Evolutionary conservation across 768 basidiomycete genomes (phyloP), one percentile per base, ranked within the genome.

Genomic region (Podaxis sp.): DNA sequence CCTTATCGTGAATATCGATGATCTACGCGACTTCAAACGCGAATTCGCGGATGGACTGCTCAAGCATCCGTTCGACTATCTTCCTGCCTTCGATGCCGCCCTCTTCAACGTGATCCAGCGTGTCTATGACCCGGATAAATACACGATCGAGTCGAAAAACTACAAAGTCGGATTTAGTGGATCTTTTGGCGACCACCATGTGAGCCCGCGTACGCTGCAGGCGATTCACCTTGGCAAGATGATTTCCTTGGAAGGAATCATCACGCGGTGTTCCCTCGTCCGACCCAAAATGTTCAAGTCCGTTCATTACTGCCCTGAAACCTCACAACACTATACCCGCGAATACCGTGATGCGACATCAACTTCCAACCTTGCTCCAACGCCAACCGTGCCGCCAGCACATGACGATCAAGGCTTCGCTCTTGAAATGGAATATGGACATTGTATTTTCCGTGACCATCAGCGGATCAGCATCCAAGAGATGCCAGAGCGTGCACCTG

Each of bases 221-320:
- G 91, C 95, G 33, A 83, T 86, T 64, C 90, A 99, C 74, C 85
- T 99, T 20, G 93, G 95, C 54, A 95, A 90, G 76, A 95, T 99
- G 95, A 93, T 99, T 71, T 95, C 92, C 37, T 75, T 99, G 37
- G 97, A 99, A 78, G 97, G 96, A 41, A 99, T 99, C 72, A 95
- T 99, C 65, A 99, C 96, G 3, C 86, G 97, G 62, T 99, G 97
- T 74, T 98, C 96, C 6, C 88, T 99, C 62, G 96, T 99, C 58
- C 90, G 97, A 36, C 97, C 97, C 15, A 99, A 99, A 79, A 96
- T 99, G 93, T 84, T 97, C 72, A 91, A 90, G 73, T 98, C 97
- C 11, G 86, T 98, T 51, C 97, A 99, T 72, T 99, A 90, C 77
- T 96, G 95, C 72, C 88, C 90, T n/a, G 87, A 88, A 60, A 96